Evolutionary conservation across 2,329 filamentous ascomycete species (phyloP), one percentile per base, ranked within the genome.

Genomic region (Reticulascus tulasneorum): DNA sequence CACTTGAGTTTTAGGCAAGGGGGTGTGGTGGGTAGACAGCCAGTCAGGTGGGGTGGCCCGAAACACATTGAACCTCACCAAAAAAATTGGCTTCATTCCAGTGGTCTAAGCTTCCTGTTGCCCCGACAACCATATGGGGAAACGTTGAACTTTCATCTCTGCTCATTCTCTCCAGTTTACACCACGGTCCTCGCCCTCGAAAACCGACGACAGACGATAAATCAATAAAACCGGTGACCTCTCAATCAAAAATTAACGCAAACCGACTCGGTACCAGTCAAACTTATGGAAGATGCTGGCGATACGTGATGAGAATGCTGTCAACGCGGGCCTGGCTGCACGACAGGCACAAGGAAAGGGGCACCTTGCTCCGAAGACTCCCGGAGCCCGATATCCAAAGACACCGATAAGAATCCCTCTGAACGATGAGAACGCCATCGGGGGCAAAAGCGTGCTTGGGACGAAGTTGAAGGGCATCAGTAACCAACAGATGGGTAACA

Each of bases 351-450:
- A 42, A 12, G 44, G 44, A n/a, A 46, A 46, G 36, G 35, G 39
- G 15, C 41, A 67, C 39, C 62, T 82, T 34, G 69, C 72, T 40
- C 79, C 86, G 37, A 94, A 91, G 64, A 95, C 89, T 19, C 89
- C 89, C 0, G 84, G 80, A 37, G 73, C 77, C 40, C 79, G 80
- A 54, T 82, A 73, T 47, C 82, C 85, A 8, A 95, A 94, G 63
- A 94, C 89, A 6, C 89, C 90, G 0, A 78, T 90, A 55, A 85
- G 82, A 53, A 64, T 86, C 31, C 75, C 82, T 7, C 71, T 86
- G 44, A 86, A 94, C 48, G 87, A 96, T 52, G 91, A 96, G 62
- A 96, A 96, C 63, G 78, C 75, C 0, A 67, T 78, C 42, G 75
- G 68, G 23, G 75, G 75, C 33, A 88, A 83, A 59, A 73, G 73